Base-by-base conservation (phyloP, 169 alveolate species). In the Plasmodium gallinaceum region DNA sequence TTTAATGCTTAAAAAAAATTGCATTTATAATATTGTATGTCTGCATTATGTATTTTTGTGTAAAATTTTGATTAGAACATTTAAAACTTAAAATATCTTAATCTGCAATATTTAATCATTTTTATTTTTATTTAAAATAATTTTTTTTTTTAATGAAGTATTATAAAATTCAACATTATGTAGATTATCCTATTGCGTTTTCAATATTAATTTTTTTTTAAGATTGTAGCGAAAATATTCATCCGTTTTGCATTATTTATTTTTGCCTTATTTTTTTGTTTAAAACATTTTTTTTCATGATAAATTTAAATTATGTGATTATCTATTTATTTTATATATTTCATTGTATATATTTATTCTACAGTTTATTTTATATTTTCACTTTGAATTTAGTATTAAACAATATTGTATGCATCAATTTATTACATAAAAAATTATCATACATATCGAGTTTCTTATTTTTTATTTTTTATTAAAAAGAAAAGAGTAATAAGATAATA, bases 321-420 rank as follows among this genome's bases (percentile, higher is more conserved):
- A 18, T 32, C 22, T 52, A 6, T 54, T 57, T 45, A 42, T 57
- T 52, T 51, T 22, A 61, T 61, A 37, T 37, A 37, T 73, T 45
- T 20, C 46, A 46, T 26, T 12, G 32, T 68, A 20, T 45, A 58
- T 70, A 57, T 54, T 54, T 52, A 73, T 61, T 54, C 48, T 73
- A 73, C 54, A 26, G 46, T 58, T 45, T 54, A 54, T 54, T 73
- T 52, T 73, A 73, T 42, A 8, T 72, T 52, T 72, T n/a, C 39
- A 26, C 54, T 32, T 73, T n/a, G n/a, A n/a, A n/a, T n/a, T 48
- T 24, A 42, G 26, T 69, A 39, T 20, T 45, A 69, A 69, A 37
- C 39, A 69, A 69, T 58, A 8, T 18, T 39, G 7, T 66, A 24
- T 26, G 61, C 51, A 69, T 69, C 7, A 32, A 32, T 32, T 2